phyloP scores from a whole-genome alignment of 176 grass and related monocot species.

The Typha latifolia region DNA sequence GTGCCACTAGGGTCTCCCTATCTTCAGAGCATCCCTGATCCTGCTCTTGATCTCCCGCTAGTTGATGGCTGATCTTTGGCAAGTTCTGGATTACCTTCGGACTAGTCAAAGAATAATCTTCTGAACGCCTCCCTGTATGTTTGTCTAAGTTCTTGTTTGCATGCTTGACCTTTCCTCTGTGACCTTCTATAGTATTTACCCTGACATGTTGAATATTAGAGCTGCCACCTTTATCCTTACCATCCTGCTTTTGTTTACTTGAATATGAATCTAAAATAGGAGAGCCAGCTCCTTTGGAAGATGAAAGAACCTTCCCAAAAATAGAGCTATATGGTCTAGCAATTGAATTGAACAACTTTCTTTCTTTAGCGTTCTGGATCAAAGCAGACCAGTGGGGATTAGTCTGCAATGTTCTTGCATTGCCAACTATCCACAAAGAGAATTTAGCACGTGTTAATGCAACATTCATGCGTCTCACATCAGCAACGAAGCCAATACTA shows the following conservation, averaged over 20 bases:
- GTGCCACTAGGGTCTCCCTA: conserved; percentile 4
- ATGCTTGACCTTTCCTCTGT: conserved; percentile 21
- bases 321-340: conserved; percentile 46
- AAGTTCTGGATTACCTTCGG: not conserved
- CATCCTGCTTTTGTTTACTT: conserved; percentile 21
- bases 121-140: conserved; percentile 6
- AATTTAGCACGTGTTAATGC: conserved; percentile 83
- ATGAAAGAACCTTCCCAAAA: conserved; percentile 36
- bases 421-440: conserved; percentile 90
- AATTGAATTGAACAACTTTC: conserved; percentile 58
- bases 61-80: not conserved
- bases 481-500: conserved; percentile 94
- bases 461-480: conserved; percentile 98
- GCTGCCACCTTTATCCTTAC: conserved; percentile 16
- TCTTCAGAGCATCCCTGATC: conserved; percentile 20
- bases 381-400: conserved; percentile 81
- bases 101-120: not conserved
- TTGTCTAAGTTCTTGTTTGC: conserved; percentile 22
- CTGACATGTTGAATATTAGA: conserved; percentile 4
- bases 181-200: conserved; percentile 3
- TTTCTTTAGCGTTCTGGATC: conserved; percentile 63
- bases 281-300: conserved; percentile 10
- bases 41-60: conserved; percentile 20
- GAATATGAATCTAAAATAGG: conserved; percentile 11
- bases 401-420: conserved; percentile 68